Base-by-base conservation (phyloP, 306 rosid genomes). In the Lagenaria siceraria region DNA sequence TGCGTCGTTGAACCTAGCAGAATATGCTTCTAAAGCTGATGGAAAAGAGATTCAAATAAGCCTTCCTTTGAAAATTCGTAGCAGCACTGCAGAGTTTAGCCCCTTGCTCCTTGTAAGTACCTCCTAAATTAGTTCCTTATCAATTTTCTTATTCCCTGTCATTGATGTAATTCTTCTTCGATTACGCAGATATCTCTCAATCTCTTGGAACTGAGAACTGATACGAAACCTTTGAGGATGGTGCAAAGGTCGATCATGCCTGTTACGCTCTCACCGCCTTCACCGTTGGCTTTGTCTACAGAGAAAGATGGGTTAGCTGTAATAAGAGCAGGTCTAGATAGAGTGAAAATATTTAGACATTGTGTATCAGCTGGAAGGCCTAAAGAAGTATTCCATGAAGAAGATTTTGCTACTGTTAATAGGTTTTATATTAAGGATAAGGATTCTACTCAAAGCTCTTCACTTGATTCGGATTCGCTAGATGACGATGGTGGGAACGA, bases 51-150 rank as follows among this genome's bases (percentile, higher is more conserved):
- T 78, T 40, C 68, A 18, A 5, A 40, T 81, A 22, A 68, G 74
- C 69, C 59, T 84, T 62, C 83, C 87, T 12, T 52, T 81, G 54
- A 76, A 81, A 33, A 35, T 78, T 60, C 74, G 58, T 21, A 78
- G 77, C 7, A 69, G 29, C 40, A 5, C 63, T 22, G 11, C 76
- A 5, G 65, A 72, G 38, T 40, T 51, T 7, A 69, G 54, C 43
- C 81, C 83, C 40, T 81, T 80, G 59, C 81, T 84, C 18, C 65
- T 19, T 27, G 87, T 84, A 81, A 81, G 87, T 77, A 29, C 48
- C 49, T 65, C 15, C 14, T 56, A 8, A 19, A 77, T 56, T 15
- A 46, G 52, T 46, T 12, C 52, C 17, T 13, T 46, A 12, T 13
- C 18, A 4, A 46, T 3, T 46, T 46, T 46, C 18, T 46, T 51